A percentile compares a stretch with the other conserved stretches of the same genome.
Conservation (phyloP, 2,329 filamentous ascomycete genomes). For the Aspergillus tubingensis region DNA sequence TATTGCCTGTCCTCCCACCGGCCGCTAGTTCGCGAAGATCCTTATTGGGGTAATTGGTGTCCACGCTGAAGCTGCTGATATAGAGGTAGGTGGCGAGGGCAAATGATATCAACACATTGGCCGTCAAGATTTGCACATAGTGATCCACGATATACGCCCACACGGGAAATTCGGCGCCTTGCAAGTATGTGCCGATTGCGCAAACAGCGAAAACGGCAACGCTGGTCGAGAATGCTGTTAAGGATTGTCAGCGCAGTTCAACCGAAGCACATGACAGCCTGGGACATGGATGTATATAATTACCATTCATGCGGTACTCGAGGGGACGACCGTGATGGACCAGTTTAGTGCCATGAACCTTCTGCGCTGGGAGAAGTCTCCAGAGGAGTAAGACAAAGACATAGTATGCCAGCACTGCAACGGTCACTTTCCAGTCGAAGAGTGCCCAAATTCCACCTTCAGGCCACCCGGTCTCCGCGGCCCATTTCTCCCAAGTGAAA, state of each 20-base stretch:
- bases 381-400: slow-evolving; percentile 71
- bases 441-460: slow-evolving; percentile 65
- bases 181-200: slow-evolving; percentile 69
- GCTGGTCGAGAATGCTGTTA: slow-evolving; percentile 68
- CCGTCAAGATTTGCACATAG: slow-evolving; percentile 78
- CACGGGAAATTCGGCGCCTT: slow-evolving; percentile 76
- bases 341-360: slow-evolving; percentile 69
- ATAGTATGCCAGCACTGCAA: slow-evolving; percentile 73
- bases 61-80: slow-evolving; percentile 72
- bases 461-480: slow-evolving; percentile 76
- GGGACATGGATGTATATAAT: slow-evolving; percentile 18
- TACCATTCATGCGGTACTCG: slow-evolving; percentile 77
- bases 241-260: neutral
- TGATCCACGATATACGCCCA: slow-evolving; percentile 92
- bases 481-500: slow-evolving; percentile 68
- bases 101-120: slow-evolving; percentile 75
- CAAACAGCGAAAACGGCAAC: slow-evolving; percentile 67
- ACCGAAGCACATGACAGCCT: no score
- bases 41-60: slow-evolving; percentile 58
- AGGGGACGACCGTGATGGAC: slow-evolving; percentile 65
- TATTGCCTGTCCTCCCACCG: slow-evolving; percentile 76
- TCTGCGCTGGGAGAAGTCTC: slow-evolving; percentile 69
- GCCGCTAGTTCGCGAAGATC: slow-evolving; percentile 73
- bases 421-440: slow-evolving; percentile 53
- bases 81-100: slow-evolving; percentile 75